These are phyloP conservation scores for Tetrahymena malaccensis DNA, from an alignment of 73 alveolate genomes.

Conservation along the genomic window DNA sequence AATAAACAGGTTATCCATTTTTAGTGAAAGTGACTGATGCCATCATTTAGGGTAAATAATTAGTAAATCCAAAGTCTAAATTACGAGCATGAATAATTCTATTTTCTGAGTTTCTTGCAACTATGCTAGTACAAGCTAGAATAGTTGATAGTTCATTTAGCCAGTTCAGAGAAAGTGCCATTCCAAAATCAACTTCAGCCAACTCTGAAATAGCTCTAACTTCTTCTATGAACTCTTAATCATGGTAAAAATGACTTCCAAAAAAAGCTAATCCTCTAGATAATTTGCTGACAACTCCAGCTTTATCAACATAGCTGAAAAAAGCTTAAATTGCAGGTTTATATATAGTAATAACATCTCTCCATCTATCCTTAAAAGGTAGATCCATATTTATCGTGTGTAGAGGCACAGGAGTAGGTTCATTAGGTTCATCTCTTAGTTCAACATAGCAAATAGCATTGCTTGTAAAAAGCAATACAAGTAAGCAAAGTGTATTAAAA, in stretches of 20 bases:
- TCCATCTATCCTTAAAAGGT: not conserved
- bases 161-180: not conserved
- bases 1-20: not conserved
- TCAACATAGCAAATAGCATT: not conserved
- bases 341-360: not conserved
- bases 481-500: not conserved
- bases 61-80: not conserved
- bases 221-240: not conserved
- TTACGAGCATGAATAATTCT: constrained; percentile 2
- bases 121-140: not conserved
- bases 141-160: not conserved
- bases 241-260: not conserved
- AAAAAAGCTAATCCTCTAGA: not conserved
- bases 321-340: not conserved
- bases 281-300: not conserved
- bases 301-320: not conserved
- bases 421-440: not conserved
- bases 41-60: not conserved
- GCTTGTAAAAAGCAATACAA: not conserved
- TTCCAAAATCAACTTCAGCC: not conserved
- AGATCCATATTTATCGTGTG: not conserved
- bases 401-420: not conserved
- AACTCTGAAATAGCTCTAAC: not conserved
- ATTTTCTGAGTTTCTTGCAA: not conserved
- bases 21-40: not conserved